Evolutionary conservation across 2,329 filamentous ascomycete species (phyloP).

Genomic region (Beauveria australis): DNA sequence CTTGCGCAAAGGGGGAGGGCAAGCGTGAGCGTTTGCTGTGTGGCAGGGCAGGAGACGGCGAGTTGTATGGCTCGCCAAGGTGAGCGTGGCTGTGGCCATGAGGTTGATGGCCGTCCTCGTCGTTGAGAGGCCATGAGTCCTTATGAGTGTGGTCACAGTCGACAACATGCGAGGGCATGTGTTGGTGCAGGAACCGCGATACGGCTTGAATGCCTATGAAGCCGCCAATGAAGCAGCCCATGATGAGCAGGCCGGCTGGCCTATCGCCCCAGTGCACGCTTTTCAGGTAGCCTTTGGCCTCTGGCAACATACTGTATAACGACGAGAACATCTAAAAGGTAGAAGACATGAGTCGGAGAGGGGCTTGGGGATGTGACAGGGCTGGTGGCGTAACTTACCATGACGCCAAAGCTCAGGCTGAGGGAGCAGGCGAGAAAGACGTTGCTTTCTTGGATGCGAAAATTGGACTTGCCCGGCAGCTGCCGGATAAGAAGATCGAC

Average conservation of each 20-base stretch:
- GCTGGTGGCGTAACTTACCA: conserved; percentile 52
- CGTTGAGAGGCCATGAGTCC: conserved; percentile 33
- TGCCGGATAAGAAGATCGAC: conserved; percentile 69
- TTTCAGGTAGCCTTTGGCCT: conserved; percentile 68
- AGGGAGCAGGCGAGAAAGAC: conserved; percentile 79
- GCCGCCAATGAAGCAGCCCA: conserved; percentile 61
- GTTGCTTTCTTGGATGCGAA: conserved; percentile 84
- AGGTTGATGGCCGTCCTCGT: conserved; percentile 1
- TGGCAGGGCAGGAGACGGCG: background rate
- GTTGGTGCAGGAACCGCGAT: conserved; percentile 63
- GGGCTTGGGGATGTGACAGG: background rate
- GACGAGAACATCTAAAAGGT: conserved; percentile 71
- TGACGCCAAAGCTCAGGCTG: conserved; percentile 90
- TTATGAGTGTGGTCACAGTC: conserved; percentile 71
- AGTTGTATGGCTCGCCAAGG: background rate
- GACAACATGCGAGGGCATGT: conserved; percentile 71
- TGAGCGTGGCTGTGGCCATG: background rate
- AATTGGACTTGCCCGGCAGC: conserved; percentile 66
- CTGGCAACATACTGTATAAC: conserved; percentile 87
- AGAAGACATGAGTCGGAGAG: background rate
- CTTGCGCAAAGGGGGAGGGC: conserved; percentile 17
- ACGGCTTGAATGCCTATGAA: conserved; percentile 69
- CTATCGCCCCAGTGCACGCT: conserved; percentile 59
- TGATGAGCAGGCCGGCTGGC: conserved; percentile 58
- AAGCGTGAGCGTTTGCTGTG: conserved; percentile 20